Evolutionary conservation across 2,329 filamentous ascomycete genomes (phyloP), one percentile per base, ranked within the genome.

Genomic region (Ceratocystis alfenasii): DNA sequence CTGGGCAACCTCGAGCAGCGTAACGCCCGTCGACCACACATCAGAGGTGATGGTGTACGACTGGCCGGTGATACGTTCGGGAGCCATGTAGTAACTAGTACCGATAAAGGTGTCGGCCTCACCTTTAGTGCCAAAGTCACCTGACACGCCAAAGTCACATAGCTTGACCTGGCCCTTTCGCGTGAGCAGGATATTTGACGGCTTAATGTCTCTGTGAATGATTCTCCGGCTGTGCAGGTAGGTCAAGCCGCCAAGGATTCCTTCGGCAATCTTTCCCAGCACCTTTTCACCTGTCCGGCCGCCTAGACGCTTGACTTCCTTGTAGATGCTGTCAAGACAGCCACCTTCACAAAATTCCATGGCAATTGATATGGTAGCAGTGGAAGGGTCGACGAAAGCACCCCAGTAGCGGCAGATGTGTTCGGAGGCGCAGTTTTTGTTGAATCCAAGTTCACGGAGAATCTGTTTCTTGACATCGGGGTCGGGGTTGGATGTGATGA

Each of bases 271-370:
- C 78, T 97, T 97, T 69, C 94, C 94, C 3, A 99, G 81, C 1
- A 99, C 94, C 74, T 97, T 99, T 75, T 99, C 94, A 70, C 94
- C 94, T 0, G 93, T 97, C 62, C 94, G 85, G 10, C 94, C 94
- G 53, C 93, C 93, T 1, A 97, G 83, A 71, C 94, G 90, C 79
- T 96, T 96, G 45, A 99, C 92, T 76, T 99, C 94, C 70, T 90
- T 90, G 79, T 99, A 99, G 70, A 99, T 94, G 74, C 90, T 94
- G 78, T 99, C 92, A 22, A 99, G 82, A 60, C 90, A 96, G 64
- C 94, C 94, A 67, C 94, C 94, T 76, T 97, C 94, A 74, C 94
- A 99, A 72, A 95, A 97, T 74, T 99, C 94, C 94, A 99, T 99
- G 66, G 91, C 92, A 73, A 99, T 99, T 61, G 90, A 96, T 70